Conservation (phyloP, 352 stramenopile genomes). For the Phytopythium vexans region DNA sequence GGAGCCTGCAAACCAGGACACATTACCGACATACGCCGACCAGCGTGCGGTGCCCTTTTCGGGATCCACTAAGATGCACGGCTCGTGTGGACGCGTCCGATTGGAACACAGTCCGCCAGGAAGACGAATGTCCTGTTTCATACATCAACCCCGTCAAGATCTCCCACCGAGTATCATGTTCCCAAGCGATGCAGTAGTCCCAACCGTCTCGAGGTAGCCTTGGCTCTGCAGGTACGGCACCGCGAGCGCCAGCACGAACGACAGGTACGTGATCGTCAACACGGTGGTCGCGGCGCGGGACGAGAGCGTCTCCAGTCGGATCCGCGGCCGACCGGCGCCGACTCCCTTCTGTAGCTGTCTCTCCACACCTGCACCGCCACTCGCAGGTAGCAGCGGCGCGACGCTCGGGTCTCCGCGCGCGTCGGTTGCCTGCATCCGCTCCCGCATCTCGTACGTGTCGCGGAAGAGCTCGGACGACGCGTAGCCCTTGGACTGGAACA, state of each 20-base stretch:
- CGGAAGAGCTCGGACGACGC: conserved; percentile 78
- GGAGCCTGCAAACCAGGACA: conserved; percentile 61
- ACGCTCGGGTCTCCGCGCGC: not conserved
- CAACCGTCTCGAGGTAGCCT: conserved; percentile 65
- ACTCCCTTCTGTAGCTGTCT: conserved; percentile 19
- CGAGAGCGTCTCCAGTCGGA: conserved; percentile 79
- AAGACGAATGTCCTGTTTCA: conserved; percentile 40
- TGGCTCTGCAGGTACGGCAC: conserved; percentile 77
- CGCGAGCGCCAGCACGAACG: conserved; percentile 63
- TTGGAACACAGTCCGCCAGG: conserved; percentile 51
- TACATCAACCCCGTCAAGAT: not conserved
- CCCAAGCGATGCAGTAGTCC: not conserved
- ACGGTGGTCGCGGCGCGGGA: conserved; percentile 70
- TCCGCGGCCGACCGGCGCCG: conserved; percentile 34
- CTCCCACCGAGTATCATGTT: too few relatives aligned
- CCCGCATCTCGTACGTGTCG: conserved; percentile 79
- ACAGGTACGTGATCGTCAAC: conserved; percentile 73
- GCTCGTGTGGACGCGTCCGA: conserved; percentile 13
- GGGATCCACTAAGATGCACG: conserved; percentile 75
- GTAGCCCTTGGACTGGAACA: conserved; percentile 80
- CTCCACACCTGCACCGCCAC: not conserved
- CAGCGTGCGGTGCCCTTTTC: conserved; percentile 45
- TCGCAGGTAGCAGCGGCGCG: too few relatives aligned
- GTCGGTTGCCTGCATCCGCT: conserved; percentile 30
- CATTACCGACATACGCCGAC: conserved; percentile 67